Percentiles rank a stretch among this genome's conserved stretches.
phyloP scores from a whole-genome alignment of 2,329 filamentous ascomycete species.

The Phialemonium atrogriseum region DNA sequence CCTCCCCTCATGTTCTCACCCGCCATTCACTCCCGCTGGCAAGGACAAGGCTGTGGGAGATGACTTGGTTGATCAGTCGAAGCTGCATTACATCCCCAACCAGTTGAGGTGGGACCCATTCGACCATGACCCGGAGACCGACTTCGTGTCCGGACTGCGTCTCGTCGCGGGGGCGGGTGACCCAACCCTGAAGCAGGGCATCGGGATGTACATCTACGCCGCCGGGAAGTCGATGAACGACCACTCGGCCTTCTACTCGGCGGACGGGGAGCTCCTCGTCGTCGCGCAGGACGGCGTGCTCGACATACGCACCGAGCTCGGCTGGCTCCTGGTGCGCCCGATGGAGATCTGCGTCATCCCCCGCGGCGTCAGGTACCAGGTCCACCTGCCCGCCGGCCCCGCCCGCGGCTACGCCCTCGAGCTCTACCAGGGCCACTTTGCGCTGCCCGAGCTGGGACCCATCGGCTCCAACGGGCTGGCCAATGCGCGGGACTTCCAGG shows the following conservation, averaged over 20 bases:
- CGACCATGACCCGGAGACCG: constrained; percentile 50
- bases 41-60: constrained; percentile 9
- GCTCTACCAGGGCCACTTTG: constrained; percentile 64
- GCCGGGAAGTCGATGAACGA: constrained; percentile 69
- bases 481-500: constrained; percentile 68
- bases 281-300: constrained; percentile 67
- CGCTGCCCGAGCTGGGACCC: constrained; percentile 63
- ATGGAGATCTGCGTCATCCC: constrained; percentile 73
- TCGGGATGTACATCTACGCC: constrained; percentile 75
- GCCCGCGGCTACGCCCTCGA: constrained; percentile 69
- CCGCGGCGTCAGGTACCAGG: constrained; percentile 65
- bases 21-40: constrained; percentile 42
- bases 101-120: constrained; percentile 75
- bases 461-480: constrained; percentile 70
- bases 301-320: constrained; percentile 72
- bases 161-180: constrained; percentile 74
- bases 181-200: constrained; percentile 66
- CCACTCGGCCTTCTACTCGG: constrained; percentile 74
- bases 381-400: constrained; percentile 53
- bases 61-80: constrained; percentile 14
- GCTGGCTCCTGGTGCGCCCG: constrained; percentile 64
- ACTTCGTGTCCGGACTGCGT: constrained; percentile 52
- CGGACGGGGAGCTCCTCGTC: constrained; percentile 71
- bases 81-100: constrained; percentile 69
- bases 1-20: constrained; percentile 54